Base-by-base conservation (phyloP, 371 early-diverging fungal genomes). In the Nematocida ironsii region DNA sequence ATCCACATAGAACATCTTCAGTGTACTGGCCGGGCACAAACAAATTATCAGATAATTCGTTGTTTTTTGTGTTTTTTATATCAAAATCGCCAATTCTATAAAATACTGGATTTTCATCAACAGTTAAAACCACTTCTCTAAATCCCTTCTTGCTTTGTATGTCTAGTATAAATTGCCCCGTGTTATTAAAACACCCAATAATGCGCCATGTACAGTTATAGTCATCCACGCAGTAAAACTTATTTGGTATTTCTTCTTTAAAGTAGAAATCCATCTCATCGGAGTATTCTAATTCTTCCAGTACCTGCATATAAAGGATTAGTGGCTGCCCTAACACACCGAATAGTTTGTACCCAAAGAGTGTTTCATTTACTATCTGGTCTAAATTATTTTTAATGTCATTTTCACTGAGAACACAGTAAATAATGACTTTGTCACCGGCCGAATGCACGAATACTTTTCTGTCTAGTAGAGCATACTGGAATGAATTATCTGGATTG, bases 381-480 rank as follows among this genome's bases (percentile, higher is more conserved):
- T 5, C 4, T n/a, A 78, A 16, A 33, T 5, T 33, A n/a, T 11
- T 27, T 25, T 27, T 56, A 33, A 64, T 16, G n/a, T 71, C 70
- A 25, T 68, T 45, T 5, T 9, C 1, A 44, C 39, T 18, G 33
- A 78, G 42, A 44, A 56, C 39, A 27, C 16, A 66, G 25, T 57
- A 39, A n/a, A 70, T 40, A 13, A 23, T 16, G 5, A 57, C 56
- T 20, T 27, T 18, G 7, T 40, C 48, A 18, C 5, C 60, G 0
- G 70, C 5, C 18, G 18, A 18, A 56, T 78, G 71, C 5, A 78
- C 23, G 3, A 47, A 70, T 13, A 69, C 39, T 58, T 25, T 58
- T 27, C 76, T 52, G 70, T 67, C 48, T 71, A 71, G 71, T 25
- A 68, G 44, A 27, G 55, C 54, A 6, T 33, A 47, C 9, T 23